Evolutionary conservation across 345 rosid species (phyloP), one percentile per base, ranked within the genome.

Genomic region (Brassica incana): DNA sequence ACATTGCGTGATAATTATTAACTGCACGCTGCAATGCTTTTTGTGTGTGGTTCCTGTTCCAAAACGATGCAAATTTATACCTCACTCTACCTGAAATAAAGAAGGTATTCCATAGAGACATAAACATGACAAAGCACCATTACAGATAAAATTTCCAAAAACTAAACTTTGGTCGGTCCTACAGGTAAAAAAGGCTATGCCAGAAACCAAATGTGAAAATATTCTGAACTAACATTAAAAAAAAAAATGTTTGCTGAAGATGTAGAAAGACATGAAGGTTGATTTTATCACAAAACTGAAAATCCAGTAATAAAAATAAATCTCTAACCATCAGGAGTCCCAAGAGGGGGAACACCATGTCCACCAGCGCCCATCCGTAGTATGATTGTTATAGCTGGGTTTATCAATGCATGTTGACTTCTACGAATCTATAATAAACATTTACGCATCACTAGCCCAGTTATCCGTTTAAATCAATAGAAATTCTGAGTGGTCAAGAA

Each of bases 281-380:
- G 15, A 64, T 15, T 11, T 59, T 59, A 45, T 65, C 58, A 71
- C 56, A 38, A 69, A 23, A 60, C 64, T 60, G 32, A 60, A 45
- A 23, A 67, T 74, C 71, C 32, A 75, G 23, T 10, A 45, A 77
- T 4, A 16, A 38, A 76, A 71, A 43, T 62, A 75, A 62, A 38
- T 59, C 16, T 80, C 99, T 82, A 78, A 95, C 98, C 99, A 84
- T 95, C 99, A 66, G 93, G 92, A 83, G 94, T 95, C 77, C 99
- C 99, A 70, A 95, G 86, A 81, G 99, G 99, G 78, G 99, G 99
- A 71, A 95, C 99, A 82, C 98, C 99, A 85, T 91, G 99, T 74
- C 99, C 99, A 83, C 99, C 99, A 76, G 99, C 98, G 71, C 99
- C 99, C 94, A 90, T 87, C 76, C 91, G 96, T 58, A 95, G 94